Conservation (phyloP, 352 stramenopile genomes). For the Pythium myriotylum region DNA sequence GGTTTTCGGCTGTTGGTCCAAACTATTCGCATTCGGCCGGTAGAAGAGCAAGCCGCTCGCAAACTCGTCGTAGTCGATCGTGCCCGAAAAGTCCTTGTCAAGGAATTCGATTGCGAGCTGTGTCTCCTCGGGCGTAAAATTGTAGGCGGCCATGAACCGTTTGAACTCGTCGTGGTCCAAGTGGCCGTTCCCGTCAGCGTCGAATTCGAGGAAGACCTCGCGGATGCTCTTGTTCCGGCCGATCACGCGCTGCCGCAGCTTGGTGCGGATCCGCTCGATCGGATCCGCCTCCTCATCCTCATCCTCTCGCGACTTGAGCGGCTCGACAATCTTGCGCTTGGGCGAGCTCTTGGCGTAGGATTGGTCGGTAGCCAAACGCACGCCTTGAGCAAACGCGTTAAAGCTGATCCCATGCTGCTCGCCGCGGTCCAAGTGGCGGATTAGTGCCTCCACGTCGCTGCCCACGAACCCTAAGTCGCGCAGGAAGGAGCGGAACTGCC, state of each 20-base stretch:
- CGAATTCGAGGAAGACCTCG: conserved; percentile 73
- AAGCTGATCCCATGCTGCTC: conserved; percentile 53
- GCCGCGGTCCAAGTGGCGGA: conserved; percentile 44
- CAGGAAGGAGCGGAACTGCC: conserved; percentile 54
- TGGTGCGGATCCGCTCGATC: conserved; percentile 57
- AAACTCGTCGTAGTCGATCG: conserved; percentile 80
- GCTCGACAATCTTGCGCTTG: conserved; percentile 43
- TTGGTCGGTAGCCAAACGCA: conserved; percentile 41
- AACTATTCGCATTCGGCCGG: conserved; percentile 33
- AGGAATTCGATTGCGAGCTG: conserved; percentile 49
- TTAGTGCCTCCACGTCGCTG: conserved; percentile 46
- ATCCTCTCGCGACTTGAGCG: conserved; percentile 21
- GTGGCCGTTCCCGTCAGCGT: conserved; percentile 54
- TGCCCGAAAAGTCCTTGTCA: conserved; percentile 59
- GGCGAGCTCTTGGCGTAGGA: conserved; percentile 44
- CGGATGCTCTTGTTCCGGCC: conserved; percentile 73
- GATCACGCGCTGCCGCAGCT: conserved; percentile 67
- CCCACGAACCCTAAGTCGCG: conserved; percentile 61
- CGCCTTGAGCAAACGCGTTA: conserved; percentile 50
- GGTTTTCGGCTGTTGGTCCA: background rate
- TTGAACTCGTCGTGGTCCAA: conserved; percentile 73
- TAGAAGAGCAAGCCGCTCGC: conserved; percentile 69
- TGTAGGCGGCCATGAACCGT: conserved; percentile 67
- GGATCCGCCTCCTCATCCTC: conserved; percentile 36
- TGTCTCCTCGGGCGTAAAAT: conserved; percentile 52